Conservation (phyloP, 805 yeast species). For the Ogataea populi-albae region DNA sequence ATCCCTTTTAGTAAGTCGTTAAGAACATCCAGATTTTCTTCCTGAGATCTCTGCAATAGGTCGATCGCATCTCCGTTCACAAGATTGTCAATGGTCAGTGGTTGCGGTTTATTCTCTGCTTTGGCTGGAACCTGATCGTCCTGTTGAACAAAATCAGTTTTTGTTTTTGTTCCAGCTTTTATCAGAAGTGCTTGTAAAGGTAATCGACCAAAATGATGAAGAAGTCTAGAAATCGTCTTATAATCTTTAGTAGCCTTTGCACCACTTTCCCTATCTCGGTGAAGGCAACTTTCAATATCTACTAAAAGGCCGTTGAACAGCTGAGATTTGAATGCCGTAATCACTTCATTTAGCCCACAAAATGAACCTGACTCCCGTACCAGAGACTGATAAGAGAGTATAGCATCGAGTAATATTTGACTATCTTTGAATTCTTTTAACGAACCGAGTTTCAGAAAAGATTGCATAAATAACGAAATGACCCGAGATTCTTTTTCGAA, state of each 20-base stretch:
- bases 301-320: slow-evolving; percentile 10
- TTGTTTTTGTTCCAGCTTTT: no score
- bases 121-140: no score
- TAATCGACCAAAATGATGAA: no score
- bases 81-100: slow-evolving; percentile 16
- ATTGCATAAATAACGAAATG: slow-evolving; percentile 7
- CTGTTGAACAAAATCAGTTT: no score
- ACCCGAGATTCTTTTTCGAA: slow-evolving; percentile 8
- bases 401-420: slow-evolving; percentile 4
- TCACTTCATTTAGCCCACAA: slow-evolving; percentile 2
- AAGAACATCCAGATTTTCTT: slow-evolving; percentile 24
- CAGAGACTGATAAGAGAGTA: slow-evolving; percentile 7
- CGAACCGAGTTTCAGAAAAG: slow-evolving; percentile 6
- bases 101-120: slow-evolving; percentile 5
- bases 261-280: background rate
- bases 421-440: slow-evolving; percentile 7
- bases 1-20: slow-evolving; percentile 21
- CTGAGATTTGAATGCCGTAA: slow-evolving; percentile 8
- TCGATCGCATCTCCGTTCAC: slow-evolving; percentile 23
- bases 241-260: background rate
- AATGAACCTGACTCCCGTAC: slow-evolving; percentile 8
- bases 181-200: no score
- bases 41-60: slow-evolving; percentile 18
- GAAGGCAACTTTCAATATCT: slow-evolving; percentile 2
- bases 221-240: no score